Percentiles rank a stretch among this genome's conserved stretches.
phyloP scores from a whole-genome alignment of 2,329 filamentous ascomycete species.

The Beauveria sp. region DNA sequence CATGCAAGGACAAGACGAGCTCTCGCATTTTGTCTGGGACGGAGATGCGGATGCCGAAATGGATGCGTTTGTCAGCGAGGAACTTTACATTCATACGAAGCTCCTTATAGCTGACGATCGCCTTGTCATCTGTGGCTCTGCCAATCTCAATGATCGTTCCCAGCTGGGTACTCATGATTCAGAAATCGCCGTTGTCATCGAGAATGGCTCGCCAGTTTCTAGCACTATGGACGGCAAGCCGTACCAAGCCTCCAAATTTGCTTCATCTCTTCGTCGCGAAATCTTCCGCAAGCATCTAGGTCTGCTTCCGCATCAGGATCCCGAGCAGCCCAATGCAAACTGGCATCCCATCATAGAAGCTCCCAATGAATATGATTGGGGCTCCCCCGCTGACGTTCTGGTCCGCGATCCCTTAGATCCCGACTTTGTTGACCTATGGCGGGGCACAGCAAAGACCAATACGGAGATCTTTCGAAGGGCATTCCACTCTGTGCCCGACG shows the following conservation, averaged over 20 bases:
- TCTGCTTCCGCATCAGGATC: conserved; percentile 65
- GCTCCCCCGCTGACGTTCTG: conserved; percentile 55
- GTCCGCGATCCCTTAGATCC: conserved; percentile 68
- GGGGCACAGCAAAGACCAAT: conserved; percentile 63
- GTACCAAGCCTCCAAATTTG: conserved; percentile 67
- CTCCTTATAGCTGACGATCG: conserved; percentile 75
- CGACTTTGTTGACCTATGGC: conserved; percentile 66
- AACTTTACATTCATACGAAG: conserved; percentile 59
- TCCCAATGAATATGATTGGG: conserved; percentile 68
- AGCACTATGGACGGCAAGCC: conserved; percentile 66
- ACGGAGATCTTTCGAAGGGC: conserved; percentile 73
- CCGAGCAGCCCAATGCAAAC: conserved; percentile 62
- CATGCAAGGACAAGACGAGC: conserved; percentile 69
- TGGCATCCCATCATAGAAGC: conserved; percentile 53
- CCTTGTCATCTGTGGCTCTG: conserved; percentile 70
- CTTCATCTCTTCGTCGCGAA: conserved; percentile 71
- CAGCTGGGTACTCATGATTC: conserved; percentile 80
- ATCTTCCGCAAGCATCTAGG: conserved; percentile 91
- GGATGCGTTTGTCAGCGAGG: conserved; percentile 54
- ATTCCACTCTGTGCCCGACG: conserved; percentile 72
- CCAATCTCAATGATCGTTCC: conserved; percentile 54
- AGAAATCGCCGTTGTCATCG: conserved; percentile 83
- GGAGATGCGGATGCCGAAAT: conserved; percentile 50
- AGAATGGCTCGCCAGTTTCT: conserved; percentile 64
- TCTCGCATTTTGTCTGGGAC: conserved; percentile 51